Conservation (phyloP, 192 early-diverging fungal species). For the Rhizophagus sp. region DNA sequence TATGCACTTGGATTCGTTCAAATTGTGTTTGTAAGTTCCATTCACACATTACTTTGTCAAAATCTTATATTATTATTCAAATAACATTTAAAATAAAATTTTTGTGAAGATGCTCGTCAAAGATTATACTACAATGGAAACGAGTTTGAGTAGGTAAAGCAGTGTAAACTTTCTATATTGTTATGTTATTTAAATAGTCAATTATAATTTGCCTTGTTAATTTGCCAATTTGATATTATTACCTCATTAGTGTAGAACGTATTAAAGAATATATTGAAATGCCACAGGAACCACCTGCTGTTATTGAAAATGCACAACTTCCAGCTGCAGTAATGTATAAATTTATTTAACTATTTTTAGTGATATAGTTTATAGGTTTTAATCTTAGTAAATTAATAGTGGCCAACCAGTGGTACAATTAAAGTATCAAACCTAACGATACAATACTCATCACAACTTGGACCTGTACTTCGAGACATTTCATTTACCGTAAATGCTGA, state of each 20-base stretch:
- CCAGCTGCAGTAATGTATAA: conserved; percentile 48
- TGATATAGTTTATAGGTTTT: background rate
- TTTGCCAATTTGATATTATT: conserved; percentile 35
- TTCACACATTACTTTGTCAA: background rate
- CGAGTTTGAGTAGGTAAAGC: conserved; percentile 15
- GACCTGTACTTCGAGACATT: conserved; percentile 76
- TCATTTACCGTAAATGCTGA: conserved; percentile 60
- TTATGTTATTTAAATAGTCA: conserved; percentile 23
- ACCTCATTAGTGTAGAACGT: conserved; percentile 75
- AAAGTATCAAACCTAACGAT: conserved; percentile 70
- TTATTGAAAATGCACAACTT: conserved; percentile 50
- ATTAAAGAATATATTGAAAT: conserved; percentile 78
- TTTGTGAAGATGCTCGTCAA: conserved; percentile 29
- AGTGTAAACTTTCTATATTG: conserved; percentile 4
- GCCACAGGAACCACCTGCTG: conserved; percentile 73
- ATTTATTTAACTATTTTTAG: conserved; percentile 10
- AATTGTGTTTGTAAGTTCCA: conserved; percentile 43
- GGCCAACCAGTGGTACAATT: conserved; percentile 77
- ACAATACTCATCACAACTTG: conserved; percentile 70
- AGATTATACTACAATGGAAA: conserved; percentile 30
- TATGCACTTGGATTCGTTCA: conserved; percentile 75
- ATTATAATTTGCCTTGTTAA: conserved; percentile 22
- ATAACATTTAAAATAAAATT: background rate
- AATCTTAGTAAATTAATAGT: conserved; percentile 38
- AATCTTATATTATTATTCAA: background rate